Evolutionary conservation across 2,329 filamentous ascomycete species (phyloP).

Genomic region (Leptographium radiaticola): DNA sequence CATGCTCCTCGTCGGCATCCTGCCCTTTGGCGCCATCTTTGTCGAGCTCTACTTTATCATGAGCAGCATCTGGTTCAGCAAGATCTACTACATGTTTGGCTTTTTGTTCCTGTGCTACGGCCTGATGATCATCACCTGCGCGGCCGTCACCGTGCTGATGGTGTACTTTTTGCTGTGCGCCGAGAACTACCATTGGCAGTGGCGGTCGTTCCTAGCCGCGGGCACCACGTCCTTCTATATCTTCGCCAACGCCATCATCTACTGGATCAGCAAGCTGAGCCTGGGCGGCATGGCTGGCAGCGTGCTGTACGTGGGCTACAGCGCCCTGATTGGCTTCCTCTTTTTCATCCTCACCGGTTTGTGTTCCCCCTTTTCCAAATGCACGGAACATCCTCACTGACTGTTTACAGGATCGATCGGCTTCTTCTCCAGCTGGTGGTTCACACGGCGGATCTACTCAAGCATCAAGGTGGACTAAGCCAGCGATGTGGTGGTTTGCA

Average conservation of each 20-base stretch:
- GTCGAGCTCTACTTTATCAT: constrained; percentile 99
- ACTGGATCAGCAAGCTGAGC: constrained; percentile 79
- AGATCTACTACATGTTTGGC: constrained; percentile 99
- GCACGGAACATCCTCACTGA: neutral
- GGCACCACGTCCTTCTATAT: constrained; percentile 87
- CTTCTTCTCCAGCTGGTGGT: constrained; percentile 89
- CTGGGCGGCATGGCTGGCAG: constrained; percentile 75
- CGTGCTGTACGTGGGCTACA: constrained; percentile 90
- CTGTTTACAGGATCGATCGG: constrained; percentile 67
- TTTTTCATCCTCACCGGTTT: constrained; percentile 90
- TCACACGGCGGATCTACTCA: constrained; percentile 83
- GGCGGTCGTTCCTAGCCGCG: constrained; percentile 84
- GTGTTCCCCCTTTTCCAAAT: neutral
- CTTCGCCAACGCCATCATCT: constrained; percentile 80
- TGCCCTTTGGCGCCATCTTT: constrained; percentile 94
- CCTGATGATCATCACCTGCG: constrained; percentile 91
- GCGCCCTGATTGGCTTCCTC: constrained; percentile 72
- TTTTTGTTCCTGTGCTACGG: constrained; percentile 97
- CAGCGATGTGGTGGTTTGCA: neutral
- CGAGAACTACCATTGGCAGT: constrained; percentile 99
- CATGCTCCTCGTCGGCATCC: constrained; percentile 80
- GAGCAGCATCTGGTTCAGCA: constrained; percentile 96
- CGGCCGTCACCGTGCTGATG: constrained; percentile 82
- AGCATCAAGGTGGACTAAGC: constrained; percentile 96
- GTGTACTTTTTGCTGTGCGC: constrained; percentile 93